Evolutionary conservation across 2,329 filamentous ascomycete species (phyloP), one percentile per base, ranked within the genome.

Genomic region (Cryphonectria naterciae): DNA sequence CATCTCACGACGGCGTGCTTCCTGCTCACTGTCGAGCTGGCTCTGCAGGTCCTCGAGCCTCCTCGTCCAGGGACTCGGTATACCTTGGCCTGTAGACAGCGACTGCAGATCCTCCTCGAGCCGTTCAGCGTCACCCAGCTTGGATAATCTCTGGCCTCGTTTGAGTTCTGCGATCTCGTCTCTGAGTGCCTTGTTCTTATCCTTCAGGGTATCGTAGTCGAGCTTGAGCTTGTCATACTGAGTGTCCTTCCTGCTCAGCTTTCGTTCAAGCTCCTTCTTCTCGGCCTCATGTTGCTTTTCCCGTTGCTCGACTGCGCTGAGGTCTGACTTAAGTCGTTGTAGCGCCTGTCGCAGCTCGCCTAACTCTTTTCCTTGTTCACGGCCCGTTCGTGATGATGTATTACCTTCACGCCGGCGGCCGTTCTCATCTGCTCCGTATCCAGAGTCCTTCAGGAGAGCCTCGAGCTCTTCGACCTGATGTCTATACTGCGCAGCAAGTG

Each of bases 391-490:
- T 15, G 89, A 80, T 3, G 86, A 86, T 32, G 32, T 32, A 0
- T 84, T 79, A 25, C 80, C 78, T 46, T 80, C 79, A 56, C 79
- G 80, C 32, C 78, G 80, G 22, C 77, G 78, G n/a, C 73, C 75
- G 19, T 78, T 78, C 15, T 76, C 74, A 52, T 77, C 63, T 37
- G 71, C 25, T 52, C 80, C 82, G 52, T 74, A 77, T 70, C 80
- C 75, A 28, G 81, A 74, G 1, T 83, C 83, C 70, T 83, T 85
- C 22, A 86, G 80, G 74, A 85, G 79, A 4, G 80, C 79, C 70
- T 89, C 87, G 68, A 91, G 81, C 73, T 90, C 87, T 72, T 88
- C 85, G 11, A 91, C 87, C 68, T 87, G 87, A 39, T 83, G 82
- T 73, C 86, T 85, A 78, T 91, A 91, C 73, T 90, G 85, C 0